Percentiles rank a stretch among this genome's conserved stretches.
phyloP scores from a whole-genome alignment of 805 yeast genomes.

The Wickerhamiella spandovensis region DNA sequence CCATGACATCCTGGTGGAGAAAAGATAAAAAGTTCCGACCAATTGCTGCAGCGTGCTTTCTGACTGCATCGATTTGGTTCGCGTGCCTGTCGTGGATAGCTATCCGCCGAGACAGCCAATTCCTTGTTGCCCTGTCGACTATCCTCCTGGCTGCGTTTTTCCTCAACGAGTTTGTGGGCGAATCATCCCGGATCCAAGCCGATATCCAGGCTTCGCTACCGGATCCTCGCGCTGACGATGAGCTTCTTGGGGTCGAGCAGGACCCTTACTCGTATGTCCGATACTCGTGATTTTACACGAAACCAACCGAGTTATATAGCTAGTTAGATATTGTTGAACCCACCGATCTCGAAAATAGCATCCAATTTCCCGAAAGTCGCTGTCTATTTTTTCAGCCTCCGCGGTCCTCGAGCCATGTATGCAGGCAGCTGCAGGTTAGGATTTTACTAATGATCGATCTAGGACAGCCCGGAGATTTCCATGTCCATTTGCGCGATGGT shows the following conservation, averaged over 20 bases:
- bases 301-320: too few species aligned
- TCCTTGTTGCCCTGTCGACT: not conserved
- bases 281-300: too few species aligned
- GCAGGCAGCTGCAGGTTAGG: not conserved
- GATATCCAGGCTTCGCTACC: not conserved
- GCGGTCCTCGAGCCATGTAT: too few species aligned
- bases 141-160: not conserved
- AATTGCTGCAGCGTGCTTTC: not conserved
- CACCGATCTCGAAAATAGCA: too few species aligned
- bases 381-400: too few species aligned
- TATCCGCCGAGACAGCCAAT: not conserved
- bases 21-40: not conserved
- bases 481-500: conserved; percentile 92
- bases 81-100: not conserved
- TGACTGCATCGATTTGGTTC: not conserved
- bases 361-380: too few species aligned
- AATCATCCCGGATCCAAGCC: not conserved
- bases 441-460: conserved; percentile 16
- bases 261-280: too few species aligned
- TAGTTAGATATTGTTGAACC: too few species aligned
- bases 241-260: not conserved
- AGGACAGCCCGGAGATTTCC: conserved; percentile 53
- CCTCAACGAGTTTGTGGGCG: not conserved
- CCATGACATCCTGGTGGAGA: not conserved
- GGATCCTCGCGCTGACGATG: not conserved